Evolutionary conservation across 2,329 filamentous ascomycete genomes (phyloP).

Genomic region (Fusarium incarnatum): DNA sequence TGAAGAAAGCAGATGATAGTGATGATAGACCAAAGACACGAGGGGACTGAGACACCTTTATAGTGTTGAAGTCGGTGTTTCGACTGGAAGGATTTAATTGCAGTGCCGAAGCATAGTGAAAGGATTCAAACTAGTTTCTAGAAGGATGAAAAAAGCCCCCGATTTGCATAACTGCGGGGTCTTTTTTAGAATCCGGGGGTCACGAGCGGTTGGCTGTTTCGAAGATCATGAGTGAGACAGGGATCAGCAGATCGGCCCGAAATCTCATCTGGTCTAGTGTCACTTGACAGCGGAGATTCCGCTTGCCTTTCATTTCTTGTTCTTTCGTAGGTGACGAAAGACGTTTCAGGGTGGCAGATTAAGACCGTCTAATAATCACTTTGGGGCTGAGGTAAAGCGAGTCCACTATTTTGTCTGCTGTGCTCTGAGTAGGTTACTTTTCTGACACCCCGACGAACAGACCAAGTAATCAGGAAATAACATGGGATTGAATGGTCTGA

Average conservation of each 20-base stretch:
- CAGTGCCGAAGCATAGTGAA: conserved; percentile 6
- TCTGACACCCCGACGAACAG: not conserved
- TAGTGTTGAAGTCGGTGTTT: too few species aligned
- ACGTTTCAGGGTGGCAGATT: too few species aligned
- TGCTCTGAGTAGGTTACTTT: too few species aligned
- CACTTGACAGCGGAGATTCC: conserved; percentile 29
- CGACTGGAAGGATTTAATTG: conserved; percentile 31
- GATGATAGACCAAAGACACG: too few species aligned
- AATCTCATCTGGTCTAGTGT: conserved; percentile 3
- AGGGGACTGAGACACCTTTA: too few species aligned
- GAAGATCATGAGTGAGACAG: conserved; percentile 7
- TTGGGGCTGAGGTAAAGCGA: too few species aligned
- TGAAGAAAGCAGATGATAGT: not conserved
- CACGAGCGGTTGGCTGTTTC: conserved; percentile 27
- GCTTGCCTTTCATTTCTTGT: conserved; percentile 3
- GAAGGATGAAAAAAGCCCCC: not conserved
- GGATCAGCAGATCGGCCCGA: conserved; percentile 31
- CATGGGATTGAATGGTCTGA: not conserved
- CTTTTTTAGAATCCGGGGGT: conserved; percentile 9
- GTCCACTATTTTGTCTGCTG: too few species aligned
- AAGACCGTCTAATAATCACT: too few species aligned
- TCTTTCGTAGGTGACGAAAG: not conserved
- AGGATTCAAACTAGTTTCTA: conserved; percentile 12
- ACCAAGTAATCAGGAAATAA: not conserved
- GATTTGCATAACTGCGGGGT: conserved; percentile 26